Percentiles rank a stretch among this genome's conserved stretches.
phyloP scores from a whole-genome alignment of 2,329 filamentous ascomycete species.

The Epichloe sp. region DNA sequence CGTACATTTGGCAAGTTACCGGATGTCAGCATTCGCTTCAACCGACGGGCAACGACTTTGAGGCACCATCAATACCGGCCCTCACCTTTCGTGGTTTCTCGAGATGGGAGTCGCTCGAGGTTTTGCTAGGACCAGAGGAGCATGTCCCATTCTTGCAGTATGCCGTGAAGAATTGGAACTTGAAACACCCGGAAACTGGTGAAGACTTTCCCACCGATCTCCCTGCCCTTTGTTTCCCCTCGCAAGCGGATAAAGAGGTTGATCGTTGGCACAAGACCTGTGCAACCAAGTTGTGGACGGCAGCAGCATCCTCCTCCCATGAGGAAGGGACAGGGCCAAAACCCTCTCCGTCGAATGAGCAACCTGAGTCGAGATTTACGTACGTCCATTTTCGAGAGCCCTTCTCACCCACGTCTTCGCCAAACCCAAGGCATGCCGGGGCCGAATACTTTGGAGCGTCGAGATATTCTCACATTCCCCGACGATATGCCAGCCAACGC shows the following conservation, averaged over 20 bases:
- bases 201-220: conserved; percentile 50
- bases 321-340: conserved; percentile 5
- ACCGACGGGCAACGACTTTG: conserved; percentile 59
- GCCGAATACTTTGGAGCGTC: conserved; percentile 21
- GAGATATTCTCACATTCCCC: conserved; percentile 28
- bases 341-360: conserved; percentile 16
- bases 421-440: conserved; percentile 18
- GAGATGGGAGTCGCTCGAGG: conserved; percentile 85
- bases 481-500: conserved; percentile 20
- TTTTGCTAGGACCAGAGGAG: conserved; percentile 75
- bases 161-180: conserved; percentile 63
- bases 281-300: conserved; percentile 52
- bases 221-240: conserved; percentile 53
- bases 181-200: conserved; percentile 63
- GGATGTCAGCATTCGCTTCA: conserved; percentile 84
- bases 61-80: conserved; percentile 65
- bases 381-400: conserved; percentile 22
- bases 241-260: conserved; percentile 63
- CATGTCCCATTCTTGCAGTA: conserved; percentile 75
- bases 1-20: conserved; percentile 83
- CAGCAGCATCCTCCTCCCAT: conserved; percentile 27
- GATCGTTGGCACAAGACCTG: conserved; percentile 76
- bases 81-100: conserved; percentile 77
- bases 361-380: conserved; percentile 23
- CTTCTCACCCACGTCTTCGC: conserved; percentile 14